Evolutionary conservation across 2,329 filamentous ascomycete genomes (phyloP), one percentile per base, ranked within the genome.

Genomic region (Cryphonectria naterciae): DNA sequence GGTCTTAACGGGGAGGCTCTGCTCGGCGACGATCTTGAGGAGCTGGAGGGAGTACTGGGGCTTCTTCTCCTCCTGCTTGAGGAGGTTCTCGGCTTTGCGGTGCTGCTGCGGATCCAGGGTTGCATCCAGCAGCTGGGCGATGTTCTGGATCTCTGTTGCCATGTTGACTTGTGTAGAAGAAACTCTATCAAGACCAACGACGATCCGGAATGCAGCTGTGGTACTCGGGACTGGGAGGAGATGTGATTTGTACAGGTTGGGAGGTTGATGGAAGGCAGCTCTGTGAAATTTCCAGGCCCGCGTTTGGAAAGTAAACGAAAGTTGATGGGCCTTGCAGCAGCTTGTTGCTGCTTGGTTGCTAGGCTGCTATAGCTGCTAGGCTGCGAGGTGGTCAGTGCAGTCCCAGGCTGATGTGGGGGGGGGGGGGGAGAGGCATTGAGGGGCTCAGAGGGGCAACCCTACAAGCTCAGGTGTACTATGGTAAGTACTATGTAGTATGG

Each of bases 31-130:
- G 78, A 98, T 97, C 77, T 95, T 94, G 67, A 99, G 92, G 68
- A 99, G 90, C 69, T 88, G 87, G 67, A 98, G 87, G 22, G 95
- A 97, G 85, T 97, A 99, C 78, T 92, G 92, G 11, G 94, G 92
- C 80, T 94, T 95, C 78, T 86, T 85, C 81, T 97, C 92, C 83
- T 96, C 92, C 73, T 88, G 85, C 78, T 92, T 91, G 76, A 98
- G 89, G 70, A 91, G 89, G 76, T 86, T 85, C 85, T 98, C 94
- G 80, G 95, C 94, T 91, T 97, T 92, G 82, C 94, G 95, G 82
- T 95, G 94, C 81, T 95, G 91, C 74, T 88, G 85, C 25, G 94
- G 94, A 82, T 98, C 93, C 77, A 98, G 88, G 77, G 94, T 98
- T 77, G 94, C 93, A 82, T 97, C 89, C 74, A 99, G 90, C 81